Evolutionary conservation across 179 eudicot genomes (phyloP), one percentile per base, ranked within the genome.

Genomic region (Corrigiola litoralis): DNA sequence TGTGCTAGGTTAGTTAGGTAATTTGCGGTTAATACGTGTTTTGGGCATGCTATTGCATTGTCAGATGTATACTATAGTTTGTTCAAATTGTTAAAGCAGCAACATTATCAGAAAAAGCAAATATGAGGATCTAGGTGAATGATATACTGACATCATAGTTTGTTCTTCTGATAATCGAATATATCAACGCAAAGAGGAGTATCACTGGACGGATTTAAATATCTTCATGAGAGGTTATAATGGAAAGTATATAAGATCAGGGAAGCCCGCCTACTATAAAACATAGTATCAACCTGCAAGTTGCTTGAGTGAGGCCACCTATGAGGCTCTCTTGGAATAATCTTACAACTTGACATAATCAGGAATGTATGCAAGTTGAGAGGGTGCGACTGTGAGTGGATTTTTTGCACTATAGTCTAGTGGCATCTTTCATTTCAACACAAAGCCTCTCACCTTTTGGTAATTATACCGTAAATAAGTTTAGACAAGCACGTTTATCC

Each of bases 301-400:
- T 73, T 61, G 77, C 61, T 61, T 54, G 55, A 46, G 61, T 54
- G 62, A 73, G 58, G 21, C 65, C 55, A 71, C 45, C 21, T 42
- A 18, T 16, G 37, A 31, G 50, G 58, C 63, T 45, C 52, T 68
- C 24, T 54, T 45, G 63, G 67, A 72, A 72, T 66, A 66, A 66
- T 52, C 34, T 51, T 66, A 68, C 72, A 54, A 66, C 61, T 59
- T 31, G 61, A 36, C 58, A 16, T 7, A 8, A 63, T 29, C 27
- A 51, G 28, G 56, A 68, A 68, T 68, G 57, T 58, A 68, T 55
- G 60, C 60, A 34, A 32, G 1, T 23, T 25, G 34, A 55, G 60
- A 32, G 32, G 41, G 45, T n/a, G 56, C 16, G 25, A 25, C 12
- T 57, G 62, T 38, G 10, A 34, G 16, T n/a, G n/a, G n/a, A n/a